These are phyloP conservation scores for Euphrasia arctica DNA, from an alignment of 305 asterid genomes.

Conservation along the genomic window DNA sequence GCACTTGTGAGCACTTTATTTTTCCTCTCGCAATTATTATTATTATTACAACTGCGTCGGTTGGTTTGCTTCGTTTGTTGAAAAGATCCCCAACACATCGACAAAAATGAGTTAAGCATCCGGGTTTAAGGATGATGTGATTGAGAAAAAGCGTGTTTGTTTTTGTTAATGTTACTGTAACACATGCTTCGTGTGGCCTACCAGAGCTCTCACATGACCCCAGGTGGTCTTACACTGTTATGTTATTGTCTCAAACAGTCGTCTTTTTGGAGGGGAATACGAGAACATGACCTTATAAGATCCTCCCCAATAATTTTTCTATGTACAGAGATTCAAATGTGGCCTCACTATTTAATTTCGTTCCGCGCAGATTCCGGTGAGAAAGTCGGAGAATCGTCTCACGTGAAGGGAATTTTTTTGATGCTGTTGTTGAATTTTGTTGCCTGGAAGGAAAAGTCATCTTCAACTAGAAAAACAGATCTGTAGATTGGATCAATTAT, in stretches of 20 bases:
- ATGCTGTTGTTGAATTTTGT: too few relatives aligned
- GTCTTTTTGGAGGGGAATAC: slow-evolving; percentile 21
- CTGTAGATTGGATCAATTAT: too few relatives aligned
- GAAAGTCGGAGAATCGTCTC: too few relatives aligned
- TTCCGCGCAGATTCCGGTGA: too few relatives aligned
- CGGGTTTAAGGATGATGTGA: too few relatives aligned
- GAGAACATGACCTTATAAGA: neutral
- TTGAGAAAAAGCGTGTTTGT: too few relatives aligned
- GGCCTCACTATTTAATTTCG: too few relatives aligned
- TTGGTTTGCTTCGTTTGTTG: slow-evolving; percentile 18
- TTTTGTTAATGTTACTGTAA: neutral
- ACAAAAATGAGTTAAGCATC: neutral
- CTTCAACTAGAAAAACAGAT: too few relatives aligned
- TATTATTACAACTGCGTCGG: slow-evolving; percentile 15
- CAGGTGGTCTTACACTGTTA: neutral
- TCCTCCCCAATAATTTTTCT: neutral
- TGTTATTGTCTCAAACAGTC: slow-evolving; percentile 12
- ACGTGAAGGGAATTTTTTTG: too few relatives aligned
- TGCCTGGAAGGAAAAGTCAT: too few relatives aligned
- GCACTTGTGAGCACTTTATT: slow-evolving; percentile 23
- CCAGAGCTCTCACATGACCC: slow-evolving; percentile 1
- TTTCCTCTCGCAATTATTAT: slow-evolving; percentile 12
- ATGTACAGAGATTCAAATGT: neutral
- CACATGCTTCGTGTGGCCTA: slow-evolving; percentile 21
- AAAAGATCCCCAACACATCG: neutral